Percentiles rank a stretch among this genome's conserved stretches.
These are phyloP conservation scores for Botryotinia narcissicola DNA, from an alignment of 2,329 filamentous ascomycete genomes.

Conservation along the genomic window DNA sequence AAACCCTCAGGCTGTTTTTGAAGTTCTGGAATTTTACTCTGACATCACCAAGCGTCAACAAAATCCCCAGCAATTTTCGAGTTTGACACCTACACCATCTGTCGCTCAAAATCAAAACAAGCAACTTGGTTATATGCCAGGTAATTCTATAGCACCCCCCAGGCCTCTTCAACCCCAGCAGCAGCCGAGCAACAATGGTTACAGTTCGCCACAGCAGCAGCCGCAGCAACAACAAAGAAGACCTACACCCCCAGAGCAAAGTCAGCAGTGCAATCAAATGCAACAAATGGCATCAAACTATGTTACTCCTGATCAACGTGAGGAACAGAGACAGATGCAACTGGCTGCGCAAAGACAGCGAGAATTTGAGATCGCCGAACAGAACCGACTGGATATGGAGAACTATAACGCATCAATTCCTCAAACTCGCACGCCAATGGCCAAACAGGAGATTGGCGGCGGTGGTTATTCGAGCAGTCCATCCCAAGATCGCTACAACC, in stretches of 20 bases:
- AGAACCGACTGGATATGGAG: constrained; percentile 72
- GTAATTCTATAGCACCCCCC: constrained; percentile 63
- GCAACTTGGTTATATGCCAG: constrained; percentile 55
- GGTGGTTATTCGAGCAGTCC: constrained; percentile 55
- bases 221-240: constrained; percentile 38
- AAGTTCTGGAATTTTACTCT: constrained; percentile 82
- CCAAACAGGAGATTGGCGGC: constrained; percentile 86
- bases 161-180: constrained; percentile 55
- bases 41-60: constrained; percentile 75
- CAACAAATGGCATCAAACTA: constrained; percentile 57
- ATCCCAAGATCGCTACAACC: constrained; percentile 71
- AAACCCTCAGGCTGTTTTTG: constrained; percentile 82
- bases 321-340: constrained; percentile 62
- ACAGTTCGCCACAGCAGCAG: constrained; percentile 35
- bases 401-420: constrained; percentile 88
- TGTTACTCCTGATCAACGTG: constrained; percentile 45
- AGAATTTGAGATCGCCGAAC: constrained; percentile 59
- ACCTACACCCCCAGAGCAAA: constrained; percentile 47
- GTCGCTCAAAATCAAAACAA: constrained; percentile 55
- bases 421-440: constrained; percentile 73
- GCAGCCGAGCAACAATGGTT: constrained; percentile 42
- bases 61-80: constrained; percentile 66
- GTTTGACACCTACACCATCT: constrained; percentile 65
- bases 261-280: constrained; percentile 56
- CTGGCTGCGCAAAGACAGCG: constrained; percentile 55